These are phyloP conservation scores for Fusarium sublunatum DNA, from an alignment of 2,329 filamentous ascomycete genomes.

Conservation along the genomic window DNA sequence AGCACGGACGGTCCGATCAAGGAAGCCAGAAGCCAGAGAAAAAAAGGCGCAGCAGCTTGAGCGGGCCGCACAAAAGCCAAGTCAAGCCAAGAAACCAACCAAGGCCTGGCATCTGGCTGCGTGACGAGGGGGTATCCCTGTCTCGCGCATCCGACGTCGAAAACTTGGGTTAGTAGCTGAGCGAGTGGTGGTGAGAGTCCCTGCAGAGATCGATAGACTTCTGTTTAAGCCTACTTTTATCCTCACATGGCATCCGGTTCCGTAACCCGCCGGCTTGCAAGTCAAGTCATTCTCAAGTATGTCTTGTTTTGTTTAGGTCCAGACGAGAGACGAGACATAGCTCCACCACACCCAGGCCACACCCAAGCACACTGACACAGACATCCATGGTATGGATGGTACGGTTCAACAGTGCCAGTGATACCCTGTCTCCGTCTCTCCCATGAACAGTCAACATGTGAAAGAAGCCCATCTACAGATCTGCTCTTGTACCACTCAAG, in stretches of 20 bases:
- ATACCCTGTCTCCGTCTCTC: slow-evolving; percentile 17
- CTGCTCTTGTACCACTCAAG: slow-evolving; percentile 4
- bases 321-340: not conserved
- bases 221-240: slow-evolving; percentile 7
- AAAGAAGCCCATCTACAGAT: slow-evolving; percentile 18
- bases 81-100: slow-evolving; percentile 14
- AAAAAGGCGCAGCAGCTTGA: slow-evolving; percentile 19
- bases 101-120: slow-evolving; percentile 12
- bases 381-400: no score
- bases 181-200: slow-evolving; percentile 1
- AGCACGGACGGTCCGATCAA: slow-evolving; percentile 3
- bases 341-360: slow-evolving; percentile 5
- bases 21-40: not conserved
- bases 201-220: slow-evolving; percentile 34
- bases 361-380: slow-evolving; percentile 20
- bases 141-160: no score
- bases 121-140: slow-evolving; percentile 18
- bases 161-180: not conserved
- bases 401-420: no score
- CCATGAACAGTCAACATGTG: slow-evolving; percentile 23
- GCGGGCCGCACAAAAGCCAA: slow-evolving; percentile 30
- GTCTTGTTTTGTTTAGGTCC: not conserved
- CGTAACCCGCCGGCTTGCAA: slow-evolving; percentile 31
- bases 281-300: no score
- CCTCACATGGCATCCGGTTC: slow-evolving; percentile 12